These are phyloP conservation scores for Scleroderma bovista DNA, from an alignment of 768 basidiomycete genomes.

Conservation along the genomic window DNA sequence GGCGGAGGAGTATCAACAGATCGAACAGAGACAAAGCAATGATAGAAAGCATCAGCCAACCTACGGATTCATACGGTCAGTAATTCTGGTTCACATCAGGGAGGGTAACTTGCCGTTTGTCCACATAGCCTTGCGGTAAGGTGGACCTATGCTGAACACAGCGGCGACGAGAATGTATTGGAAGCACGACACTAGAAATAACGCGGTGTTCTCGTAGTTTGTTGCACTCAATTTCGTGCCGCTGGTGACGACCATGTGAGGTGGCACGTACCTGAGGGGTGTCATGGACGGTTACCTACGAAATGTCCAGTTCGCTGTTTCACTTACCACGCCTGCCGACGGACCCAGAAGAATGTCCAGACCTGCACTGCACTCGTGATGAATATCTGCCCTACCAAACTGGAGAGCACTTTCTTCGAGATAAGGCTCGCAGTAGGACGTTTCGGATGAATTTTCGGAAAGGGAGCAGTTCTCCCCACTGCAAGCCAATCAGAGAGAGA, in stretches of 20 bases:
- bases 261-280: conserved; percentile 67
- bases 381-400: conserved; percentile 88
- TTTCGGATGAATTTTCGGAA: conserved; percentile 78
- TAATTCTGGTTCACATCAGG: not conserved
- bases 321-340: conserved; percentile 72
- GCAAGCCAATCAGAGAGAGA: conserved; percentile 7
- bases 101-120: conserved; percentile 70
- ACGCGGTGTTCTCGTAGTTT: conserved; percentile 87
- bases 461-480: conserved; percentile 97
- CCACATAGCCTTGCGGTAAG: conserved; percentile 92
- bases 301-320: not conserved
- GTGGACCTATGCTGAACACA: conserved; percentile 97
- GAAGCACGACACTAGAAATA: conserved; percentile 96
- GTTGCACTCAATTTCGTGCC: conserved; percentile 71
- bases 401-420: conserved; percentile 90
- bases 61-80: conserved; percentile 33
- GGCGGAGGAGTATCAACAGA: conserved; percentile 67
- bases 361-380: conserved; percentile 79
- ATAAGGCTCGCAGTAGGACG: conserved; percentile 94
- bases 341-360: conserved; percentile 88
- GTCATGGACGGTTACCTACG: not conserved
- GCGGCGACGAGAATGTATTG: conserved; percentile 97
- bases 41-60: conserved; percentile 78
- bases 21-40: conserved; percentile 66
- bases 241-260: conserved; percentile 43